Evolutionary conservation across 2,329 filamentous ascomycete species (phyloP), one percentile per base, ranked within the genome.

Genomic region (Cladosporium sp.): DNA sequence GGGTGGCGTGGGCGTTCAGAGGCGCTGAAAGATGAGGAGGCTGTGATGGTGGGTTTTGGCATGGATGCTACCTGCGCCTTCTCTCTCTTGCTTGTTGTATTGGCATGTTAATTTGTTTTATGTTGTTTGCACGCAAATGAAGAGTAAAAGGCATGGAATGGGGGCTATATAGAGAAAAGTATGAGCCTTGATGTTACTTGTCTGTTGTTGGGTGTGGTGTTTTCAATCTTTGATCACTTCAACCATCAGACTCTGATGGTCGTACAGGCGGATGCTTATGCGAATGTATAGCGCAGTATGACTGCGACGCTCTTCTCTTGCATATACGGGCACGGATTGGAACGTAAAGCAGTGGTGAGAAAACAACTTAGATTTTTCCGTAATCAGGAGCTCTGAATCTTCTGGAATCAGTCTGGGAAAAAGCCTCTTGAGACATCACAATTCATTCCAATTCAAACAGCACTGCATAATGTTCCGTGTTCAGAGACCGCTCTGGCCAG

Each of bases 1-100:
- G 54, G 54, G 54, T 49, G 54, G 54, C 42, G 42, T 28, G 52
- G 54, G 54, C 49, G 54, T 45, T 45, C 40, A 49, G 51, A 55
- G 51, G 51, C 51, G 51, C 51, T 55, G 39, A 37, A 5, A n/a
- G 25, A 25, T 17, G 15, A 55, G 39, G 51, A 15, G 9, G 51
- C 25, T 8, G 38, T 54, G 47, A 19, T 40, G 38, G 28, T 20
- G 47, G 28, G 25, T 40, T 19, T 43, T 20, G 49, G 34, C 20
- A 39, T 20, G 19, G 30, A 34, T 25, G 49, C 49, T 22, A 5
- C 20, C 49, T 38, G 28, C 36, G 12, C 20, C 36, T 51, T 39
- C 37, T n/a, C 49, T 38, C 36, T 43, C 25, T 19, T 34, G 20
- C 36, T 47, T 47, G 43, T 28, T 47, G 43, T 30, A 28, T 45